A percentile compares a stretch with the other conserved stretches of the same genome.
Conservation (phyloP, 805 yeast genomes). For the Starmerella vitae region DNA sequence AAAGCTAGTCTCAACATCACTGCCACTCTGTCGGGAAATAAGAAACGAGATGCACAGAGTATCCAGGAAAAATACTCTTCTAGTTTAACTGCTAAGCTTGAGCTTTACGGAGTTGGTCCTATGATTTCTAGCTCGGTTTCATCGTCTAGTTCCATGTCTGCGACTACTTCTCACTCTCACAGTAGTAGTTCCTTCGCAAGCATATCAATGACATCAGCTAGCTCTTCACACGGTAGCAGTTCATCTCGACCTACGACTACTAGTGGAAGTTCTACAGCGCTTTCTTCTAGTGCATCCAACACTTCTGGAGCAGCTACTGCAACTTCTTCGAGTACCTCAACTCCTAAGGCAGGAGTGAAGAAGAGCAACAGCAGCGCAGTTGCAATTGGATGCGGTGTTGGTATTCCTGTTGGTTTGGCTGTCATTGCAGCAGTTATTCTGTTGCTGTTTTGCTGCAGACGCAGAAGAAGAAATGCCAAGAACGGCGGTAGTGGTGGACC, state of each 20-base stretch:
- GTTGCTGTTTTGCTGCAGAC: constrained; percentile 43
- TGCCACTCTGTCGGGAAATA: constrained; percentile 30
- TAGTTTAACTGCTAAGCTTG: constrained; percentile 14
- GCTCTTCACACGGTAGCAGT: constrained; percentile 18
- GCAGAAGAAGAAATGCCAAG: constrained; percentile 26
- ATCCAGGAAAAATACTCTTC: constrained; percentile 7
- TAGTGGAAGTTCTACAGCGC: constrained; percentile 22
- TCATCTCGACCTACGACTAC: constrained; percentile 16
- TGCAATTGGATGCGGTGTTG: constrained; percentile 89
- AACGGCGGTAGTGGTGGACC: constrained; percentile 17
- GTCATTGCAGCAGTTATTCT: constrained; percentile 35
- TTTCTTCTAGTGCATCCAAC: constrained; percentile 15
- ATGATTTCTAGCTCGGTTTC: constrained; percentile 1
- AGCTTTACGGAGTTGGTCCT: constrained; percentile 16
- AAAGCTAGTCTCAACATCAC: constrained; percentile 32
- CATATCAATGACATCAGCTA: constrained; percentile 19
- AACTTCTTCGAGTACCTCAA: constrained; percentile 26
- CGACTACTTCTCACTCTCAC: constrained; percentile 13
- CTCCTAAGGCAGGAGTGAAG: constrained; percentile 23
- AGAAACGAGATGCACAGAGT: constrained; percentile 24
- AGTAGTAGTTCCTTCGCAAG: constrained; percentile 10
- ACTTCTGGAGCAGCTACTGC: constrained; percentile 32
- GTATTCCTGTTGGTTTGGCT: constrained; percentile 49
- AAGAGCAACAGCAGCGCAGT: constrained; percentile 35
- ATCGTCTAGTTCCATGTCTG: constrained; percentile 18